Evolutionary conservation across 768 basidiomycete species (phyloP), one percentile per base, ranked within the genome.

Genomic region (Clitopilus passeckerianus): DNA sequence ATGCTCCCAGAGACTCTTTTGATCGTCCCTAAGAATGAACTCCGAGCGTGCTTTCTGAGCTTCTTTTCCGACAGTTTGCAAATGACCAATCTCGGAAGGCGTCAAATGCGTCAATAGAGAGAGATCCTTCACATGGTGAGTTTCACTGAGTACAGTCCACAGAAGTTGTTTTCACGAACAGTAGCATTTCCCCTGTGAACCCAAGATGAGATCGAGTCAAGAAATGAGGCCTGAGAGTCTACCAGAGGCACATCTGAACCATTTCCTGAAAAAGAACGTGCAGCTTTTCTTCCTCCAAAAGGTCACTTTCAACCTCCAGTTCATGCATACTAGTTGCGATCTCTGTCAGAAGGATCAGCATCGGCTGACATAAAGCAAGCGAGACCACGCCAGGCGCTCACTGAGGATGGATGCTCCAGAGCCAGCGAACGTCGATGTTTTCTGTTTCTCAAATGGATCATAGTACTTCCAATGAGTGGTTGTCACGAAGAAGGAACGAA

Each of bases 211-310:
- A 5, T 30, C 27, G 6, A 23, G 24, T n/a, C 23, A 18, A 33
- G 18, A 56, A 56, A 54, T 33, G 20, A 23, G 16, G 24, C 10
- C 41, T 30, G 27, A 30, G 30, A 44, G 63, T 74, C 57, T 58
- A 87, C 92, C 93, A 94, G 23, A 94, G 80, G 71, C 90, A 91
- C 84, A 95, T 93, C 67, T 94, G 91, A 7, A 91, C 77, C 89
- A 95, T 93, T 70, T 93, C 89, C 57, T 80, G 81, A 72, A 93
- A 93, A 14, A 94, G 68, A 0, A 88, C 75, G 33, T 77, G 74
- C 16, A 92, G 74, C 60, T 86, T 86, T 15, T 77, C 75, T 0
- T 80, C 71, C 59, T 89, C 79, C 0, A 88, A 63, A 0, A 68
- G 69, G 10, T 71, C 73, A 57, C 81, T 82, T 61, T 82, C 80